Conservation (phyloP, 345 rosid species). For the Arabis alpina region DNA sequence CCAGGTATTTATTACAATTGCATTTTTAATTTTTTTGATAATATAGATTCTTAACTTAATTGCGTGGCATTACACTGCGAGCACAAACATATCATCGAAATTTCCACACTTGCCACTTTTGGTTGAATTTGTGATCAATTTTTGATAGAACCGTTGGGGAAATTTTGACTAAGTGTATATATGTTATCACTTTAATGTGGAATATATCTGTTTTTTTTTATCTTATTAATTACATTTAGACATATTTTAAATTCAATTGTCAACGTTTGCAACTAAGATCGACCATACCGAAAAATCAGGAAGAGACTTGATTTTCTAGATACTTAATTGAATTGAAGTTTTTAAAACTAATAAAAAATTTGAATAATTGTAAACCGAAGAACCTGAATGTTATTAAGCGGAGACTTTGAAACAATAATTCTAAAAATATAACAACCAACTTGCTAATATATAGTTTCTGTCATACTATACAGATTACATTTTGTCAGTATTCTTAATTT, state of each 20-base stretch:
- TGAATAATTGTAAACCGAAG: conserved; percentile 22
- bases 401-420: conserved; percentile 31
- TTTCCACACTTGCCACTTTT: background rate
- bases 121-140: conserved; percentile 28
- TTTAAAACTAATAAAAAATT: conserved; percentile 6
- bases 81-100: conserved; percentile 1
- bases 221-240: background rate
- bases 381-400: conserved; percentile 26
- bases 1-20: conserved; percentile 51
- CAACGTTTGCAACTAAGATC: conserved; percentile 43
- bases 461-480: too few species aligned
- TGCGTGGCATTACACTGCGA: background rate
- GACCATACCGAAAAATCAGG: background rate
- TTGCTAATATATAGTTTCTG: background rate
- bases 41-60: too few species aligned
- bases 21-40: too few species aligned
- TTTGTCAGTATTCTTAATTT: too few species aligned
- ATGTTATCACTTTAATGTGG: background rate
- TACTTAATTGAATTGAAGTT: background rate
- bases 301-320: background rate
- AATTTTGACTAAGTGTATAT: conserved; percentile 36
- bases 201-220: conserved; percentile 18
- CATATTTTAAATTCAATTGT: conserved; percentile 11
- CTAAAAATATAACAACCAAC: conserved; percentile 13
- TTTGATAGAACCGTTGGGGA: conserved; percentile 9